Conservation (phyloP, 495 filamentous ascomycete species). For the Tuber melanosporum region DNA sequence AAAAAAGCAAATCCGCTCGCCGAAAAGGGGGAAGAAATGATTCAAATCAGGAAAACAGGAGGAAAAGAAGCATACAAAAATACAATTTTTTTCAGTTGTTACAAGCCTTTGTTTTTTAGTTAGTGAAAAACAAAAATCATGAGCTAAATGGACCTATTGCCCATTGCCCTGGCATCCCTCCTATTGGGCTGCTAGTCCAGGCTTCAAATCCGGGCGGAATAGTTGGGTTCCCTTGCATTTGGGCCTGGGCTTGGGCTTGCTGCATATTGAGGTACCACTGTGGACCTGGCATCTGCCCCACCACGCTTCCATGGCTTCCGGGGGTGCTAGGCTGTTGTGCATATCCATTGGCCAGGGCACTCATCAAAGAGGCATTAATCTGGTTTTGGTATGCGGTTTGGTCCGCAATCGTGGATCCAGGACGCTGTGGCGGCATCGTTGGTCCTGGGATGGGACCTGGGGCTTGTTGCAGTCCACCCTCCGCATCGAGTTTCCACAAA, state of each 20-base stretch:
- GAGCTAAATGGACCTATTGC: background rate
- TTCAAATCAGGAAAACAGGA: background rate
- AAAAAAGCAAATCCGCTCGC: background rate
- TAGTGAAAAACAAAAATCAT: background rate
- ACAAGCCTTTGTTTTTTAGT: background rate
- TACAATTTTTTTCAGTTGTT: background rate
- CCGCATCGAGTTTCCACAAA: conserved; percentile 24
- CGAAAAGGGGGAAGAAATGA: background rate
- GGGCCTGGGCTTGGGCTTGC: conserved; percentile 8
- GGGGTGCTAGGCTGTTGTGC: conserved; percentile 23
- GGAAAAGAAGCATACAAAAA: background rate
- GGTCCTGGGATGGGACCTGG: conserved; percentile 14
- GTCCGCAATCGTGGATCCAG: conserved; percentile 26
- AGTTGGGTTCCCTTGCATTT: conserved; percentile 2
- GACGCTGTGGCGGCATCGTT: conserved; percentile 22
- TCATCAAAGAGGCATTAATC: conserved; percentile 19
- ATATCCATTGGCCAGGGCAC: conserved; percentile 17
- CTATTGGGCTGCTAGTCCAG: background rate
- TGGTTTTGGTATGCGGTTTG: conserved; percentile 14
- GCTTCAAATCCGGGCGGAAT: background rate
- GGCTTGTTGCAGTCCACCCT: conserved; percentile 11
- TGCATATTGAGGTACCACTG: conserved; percentile 27
- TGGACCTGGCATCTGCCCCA: conserved; percentile 18
- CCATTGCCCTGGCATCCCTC: background rate
- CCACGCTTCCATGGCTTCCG: conserved; percentile 11